Evolutionary conservation across 352 stramenopile species (phyloP).

Genomic region (Globisporangium heterothallicum): DNA sequence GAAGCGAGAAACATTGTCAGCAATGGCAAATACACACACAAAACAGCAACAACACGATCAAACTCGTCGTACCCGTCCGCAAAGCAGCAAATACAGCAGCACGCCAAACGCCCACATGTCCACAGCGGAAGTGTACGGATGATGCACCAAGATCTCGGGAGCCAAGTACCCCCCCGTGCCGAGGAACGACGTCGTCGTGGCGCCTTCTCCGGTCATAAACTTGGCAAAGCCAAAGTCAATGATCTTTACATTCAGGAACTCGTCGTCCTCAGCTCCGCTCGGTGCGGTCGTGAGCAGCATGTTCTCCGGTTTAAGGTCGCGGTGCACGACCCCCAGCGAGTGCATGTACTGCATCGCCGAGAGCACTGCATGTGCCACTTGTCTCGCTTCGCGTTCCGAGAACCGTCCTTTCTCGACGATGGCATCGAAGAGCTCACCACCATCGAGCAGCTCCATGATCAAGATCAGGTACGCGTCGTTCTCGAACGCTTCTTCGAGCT

Average conservation of each 20-base stretch:
- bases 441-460: constrained; percentile 73
- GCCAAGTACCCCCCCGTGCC: constrained; percentile 93
- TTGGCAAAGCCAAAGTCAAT: constrained; percentile 99
- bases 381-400: constrained; percentile 43
- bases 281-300: constrained; percentile 32
- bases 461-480: constrained; percentile 61
- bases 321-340: constrained; percentile 57
- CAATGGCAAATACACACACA: background rate
- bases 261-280: constrained; percentile 9
- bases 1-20: background rate
- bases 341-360: constrained; percentile 75
- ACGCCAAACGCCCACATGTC: constrained; percentile 97
- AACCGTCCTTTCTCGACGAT: constrained; percentile 66
- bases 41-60: background rate
- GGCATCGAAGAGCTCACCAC: constrained; percentile 77
- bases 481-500: constrained; percentile 63
- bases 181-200: constrained; percentile 66
- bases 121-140: constrained; percentile 93
- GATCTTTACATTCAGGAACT: constrained; percentile 89
- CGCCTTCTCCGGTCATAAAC: constrained; percentile 52
- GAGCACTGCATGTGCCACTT: constrained; percentile 52
- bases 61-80: constrained; percentile 80
- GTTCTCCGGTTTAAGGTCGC: constrained; percentile 77
- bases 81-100: constrained; percentile 95
- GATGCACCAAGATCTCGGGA: constrained; percentile 95